Base-by-base conservation (phyloP, 2,329 filamentous ascomycete species). In the Myriangium duriaei region DNA sequence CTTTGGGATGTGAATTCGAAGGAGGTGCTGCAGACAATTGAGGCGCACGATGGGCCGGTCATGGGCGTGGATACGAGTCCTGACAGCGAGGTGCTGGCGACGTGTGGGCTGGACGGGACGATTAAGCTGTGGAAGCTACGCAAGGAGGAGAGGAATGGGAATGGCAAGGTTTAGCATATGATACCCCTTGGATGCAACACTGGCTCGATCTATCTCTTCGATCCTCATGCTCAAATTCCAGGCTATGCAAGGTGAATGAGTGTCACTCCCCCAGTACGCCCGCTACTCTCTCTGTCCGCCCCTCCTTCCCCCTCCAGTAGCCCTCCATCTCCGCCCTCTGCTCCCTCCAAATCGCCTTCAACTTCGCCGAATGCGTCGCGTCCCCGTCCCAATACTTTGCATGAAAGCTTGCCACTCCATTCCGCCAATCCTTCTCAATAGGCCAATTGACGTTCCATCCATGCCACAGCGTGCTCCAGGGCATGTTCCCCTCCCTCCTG, bases 1-100 rank as follows among this genome's bases (percentile, higher is more conserved):
- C 71, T 93, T 38, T 98, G 91, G 91, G 86, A 96, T 51, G 84
- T 95, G 11, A 77, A 74, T 43, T 83, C 69, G 53, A 98, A 96
- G 59, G 76, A 81, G 39, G 64, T 93, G 2, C 63, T 95, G 13
- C 87, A 95, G 65, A 62, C 64, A 13, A 53, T 76, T 7, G 60
- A 68, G 16, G 67, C 67, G 1, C 72, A 76, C 43, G 65, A 69
- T 1, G 74, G 72, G 30, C 65, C 69, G 3, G 70, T 81, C 4
- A 55, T 79, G 24, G 64, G 68, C 1, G 74, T 79, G 9, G 69
- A 77, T 46, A 71, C 76, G 5, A 72, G 72, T 51, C 64, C 65
- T 16, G 63, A 61, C 7, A 64, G 65, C 35, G 62, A 61, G 26
- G 60, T 69, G 13, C 62, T 81, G 30, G 76, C 71, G 4, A 81